phyloP scores from a whole-genome alignment of 2,329 filamentous ascomycete species.

The Colletotrichum viniferum region DNA sequence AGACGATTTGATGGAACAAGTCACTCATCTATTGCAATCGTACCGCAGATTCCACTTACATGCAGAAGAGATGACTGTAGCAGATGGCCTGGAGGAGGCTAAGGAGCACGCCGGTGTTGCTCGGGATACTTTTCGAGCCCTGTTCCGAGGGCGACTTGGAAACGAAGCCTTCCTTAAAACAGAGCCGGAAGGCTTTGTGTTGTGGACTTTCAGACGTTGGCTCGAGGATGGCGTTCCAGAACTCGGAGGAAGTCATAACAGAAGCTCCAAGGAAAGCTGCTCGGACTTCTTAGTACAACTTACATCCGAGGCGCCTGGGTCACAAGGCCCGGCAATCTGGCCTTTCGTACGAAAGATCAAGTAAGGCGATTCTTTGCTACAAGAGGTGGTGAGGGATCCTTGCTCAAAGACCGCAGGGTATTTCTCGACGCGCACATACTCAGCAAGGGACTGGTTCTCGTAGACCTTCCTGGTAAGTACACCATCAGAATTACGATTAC shows the following conservation, averaged over 20 bases:
- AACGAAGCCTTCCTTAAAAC: conserved; percentile 25
- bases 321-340: conserved; percentile 36
- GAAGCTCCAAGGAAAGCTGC: conserved; percentile 30
- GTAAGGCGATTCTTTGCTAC: conserved; percentile 27
- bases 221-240: background rate
- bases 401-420: conserved; percentile 33
- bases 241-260: background rate
- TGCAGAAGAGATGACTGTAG: conserved; percentile 9
- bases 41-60: conserved; percentile 41
- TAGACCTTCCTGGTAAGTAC: conserved; percentile 50
- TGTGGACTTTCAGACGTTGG: background rate
- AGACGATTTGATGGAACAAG: conserved; percentile 36
- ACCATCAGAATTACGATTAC: background rate
- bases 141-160: conserved; percentile 34
- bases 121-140: conserved; percentile 37
- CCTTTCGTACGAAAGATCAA: conserved; percentile 49
- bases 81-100: conserved; percentile 21
- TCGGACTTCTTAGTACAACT: conserved; percentile 37
- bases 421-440: conserved; percentile 48
- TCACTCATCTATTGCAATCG: conserved; percentile 36
- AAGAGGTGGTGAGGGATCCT: conserved; percentile 3
- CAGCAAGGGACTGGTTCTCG: conserved; percentile 50
- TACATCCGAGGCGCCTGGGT: conserved; percentile 36
- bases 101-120: conserved; percentile 37
- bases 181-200: conserved; percentile 27